Evolutionary conservation across 139 green algal species (phyloP).

Genomic region (Zygnema cylindricum): DNA sequence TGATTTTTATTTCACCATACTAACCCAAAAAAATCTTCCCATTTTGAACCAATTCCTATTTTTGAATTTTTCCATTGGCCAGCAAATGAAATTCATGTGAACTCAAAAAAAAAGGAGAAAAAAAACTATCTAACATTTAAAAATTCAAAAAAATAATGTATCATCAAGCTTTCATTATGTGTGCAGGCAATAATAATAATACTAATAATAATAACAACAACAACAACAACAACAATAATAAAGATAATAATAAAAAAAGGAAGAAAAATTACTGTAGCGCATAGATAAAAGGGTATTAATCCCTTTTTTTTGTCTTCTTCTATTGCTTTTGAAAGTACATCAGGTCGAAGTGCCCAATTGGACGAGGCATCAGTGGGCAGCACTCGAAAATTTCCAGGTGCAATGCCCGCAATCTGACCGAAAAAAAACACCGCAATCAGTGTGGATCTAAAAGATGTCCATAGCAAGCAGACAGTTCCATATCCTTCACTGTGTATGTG

Average conservation of each 20-base stretch:
- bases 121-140: not conserved
- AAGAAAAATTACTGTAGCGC: conserved; percentile 63
- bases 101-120: not conserved
- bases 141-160: not conserved
- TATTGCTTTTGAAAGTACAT: conserved; percentile 67
- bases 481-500: no score
- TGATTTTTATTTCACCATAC: no score
- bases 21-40: no score
- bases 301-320: conserved; percentile 69
- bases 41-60: conserved; percentile 1
- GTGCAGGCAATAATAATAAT: not conserved
- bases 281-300: conserved; percentile 78
- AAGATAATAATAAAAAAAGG: no score
- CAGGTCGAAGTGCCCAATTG: conserved; percentile 70
- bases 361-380: conserved; percentile 62
- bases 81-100: not conserved
- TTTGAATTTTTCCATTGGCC: conserved; percentile 6
- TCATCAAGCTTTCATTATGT: not conserved
- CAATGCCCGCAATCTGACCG: conserved; percentile 67
- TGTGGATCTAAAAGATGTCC: no score
- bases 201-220: not conserved
- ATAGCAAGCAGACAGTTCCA: no score
- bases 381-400: conserved; percentile 64
- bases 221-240: conserved; percentile 3
- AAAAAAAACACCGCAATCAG: no score